Conservation (phyloP, 257 asterid species). For the Ligustrum vulgare region DNA sequence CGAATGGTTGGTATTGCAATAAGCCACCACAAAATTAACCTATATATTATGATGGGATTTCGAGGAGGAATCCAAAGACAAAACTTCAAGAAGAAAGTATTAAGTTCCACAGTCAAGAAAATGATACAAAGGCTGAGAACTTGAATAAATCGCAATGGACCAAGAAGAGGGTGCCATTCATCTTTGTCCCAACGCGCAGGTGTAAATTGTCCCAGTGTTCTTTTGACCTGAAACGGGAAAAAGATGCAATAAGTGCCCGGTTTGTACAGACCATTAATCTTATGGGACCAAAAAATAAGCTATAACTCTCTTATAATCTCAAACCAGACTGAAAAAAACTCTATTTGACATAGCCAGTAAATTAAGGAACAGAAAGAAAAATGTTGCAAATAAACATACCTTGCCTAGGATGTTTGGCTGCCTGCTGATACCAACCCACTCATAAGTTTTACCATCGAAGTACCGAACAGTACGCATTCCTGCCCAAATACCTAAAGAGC, state of each 20-base stretch:
- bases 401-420: conserved; percentile 95
- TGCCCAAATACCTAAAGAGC: conserved; percentile 85
- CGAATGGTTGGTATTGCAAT: conserved; percentile 94
- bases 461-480: conserved; percentile 95
- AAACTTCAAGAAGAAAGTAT: conserved; percentile 90
- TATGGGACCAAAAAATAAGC: neutral
- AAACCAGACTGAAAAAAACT: too few relatives aligned
- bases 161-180: conserved; percentile 99
- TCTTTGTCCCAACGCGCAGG: conserved; percentile 98
- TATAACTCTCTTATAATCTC: neutral
- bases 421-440: conserved; percentile 98
- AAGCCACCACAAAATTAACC: conserved; percentile 95
- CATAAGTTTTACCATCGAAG: conserved; percentile 94
- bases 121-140: conserved; percentile 75
- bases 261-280: neutral
- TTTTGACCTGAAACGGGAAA: conserved; percentile 57
- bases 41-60: conserved; percentile 73
- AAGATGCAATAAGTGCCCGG: neutral
- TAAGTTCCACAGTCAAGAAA: conserved; percentile 90
- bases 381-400: conserved; percentile 43
- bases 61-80: conserved; percentile 98
- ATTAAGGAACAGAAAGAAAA: conserved; percentile 5
- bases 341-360: neutral
- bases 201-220: conserved; percentile 90
- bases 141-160: conserved; percentile 92